A percentile compares a stretch with the other conserved stretches of the same genome.
Evolutionary conservation across 163 green algal genomes (phyloP).

Genomic region (Chlamydomonas reinhardtii): DNA sequence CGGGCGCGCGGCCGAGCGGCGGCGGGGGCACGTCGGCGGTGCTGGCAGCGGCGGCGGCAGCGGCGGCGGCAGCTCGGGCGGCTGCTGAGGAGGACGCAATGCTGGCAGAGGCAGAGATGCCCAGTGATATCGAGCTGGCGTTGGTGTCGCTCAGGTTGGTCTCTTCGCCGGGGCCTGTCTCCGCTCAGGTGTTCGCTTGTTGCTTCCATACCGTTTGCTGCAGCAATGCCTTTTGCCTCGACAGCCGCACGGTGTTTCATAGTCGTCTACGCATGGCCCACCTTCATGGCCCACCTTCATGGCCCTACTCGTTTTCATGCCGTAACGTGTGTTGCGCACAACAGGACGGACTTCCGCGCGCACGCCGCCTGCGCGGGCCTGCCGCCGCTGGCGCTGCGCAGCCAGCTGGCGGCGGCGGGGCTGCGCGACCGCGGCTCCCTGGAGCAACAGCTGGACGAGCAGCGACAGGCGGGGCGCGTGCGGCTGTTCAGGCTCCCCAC

Average conservation of each 20-base stretch:
- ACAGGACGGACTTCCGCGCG: constrained; percentile 12
- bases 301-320: no score
- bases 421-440: background rate
- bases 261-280: no score
- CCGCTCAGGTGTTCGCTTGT: background rate
- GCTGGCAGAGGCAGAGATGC: background rate
- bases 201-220: no score
- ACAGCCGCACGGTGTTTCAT: no score
- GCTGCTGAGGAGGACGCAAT: background rate
- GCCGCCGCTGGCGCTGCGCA: constrained; percentile 26
- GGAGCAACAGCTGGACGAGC: constrained; percentile 36
- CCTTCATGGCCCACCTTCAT: no score
- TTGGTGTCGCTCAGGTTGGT: constrained; percentile 7
- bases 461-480: constrained; percentile 14
- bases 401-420: constrained; percentile 8
- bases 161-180: background rate
- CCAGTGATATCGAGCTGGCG: constrained; percentile 34
- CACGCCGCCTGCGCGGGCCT: background rate
- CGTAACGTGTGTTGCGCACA: no score
- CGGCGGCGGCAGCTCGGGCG: background rate
- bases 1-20: background rate
- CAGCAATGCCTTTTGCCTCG: no score
- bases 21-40: background rate
- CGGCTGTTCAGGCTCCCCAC: constrained; percentile 32
- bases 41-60: background rate